Evolutionary conservation across 2,329 filamentous ascomycete species (phyloP), one percentile per base, ranked within the genome.

Genomic region (Penicillium sp.): DNA sequence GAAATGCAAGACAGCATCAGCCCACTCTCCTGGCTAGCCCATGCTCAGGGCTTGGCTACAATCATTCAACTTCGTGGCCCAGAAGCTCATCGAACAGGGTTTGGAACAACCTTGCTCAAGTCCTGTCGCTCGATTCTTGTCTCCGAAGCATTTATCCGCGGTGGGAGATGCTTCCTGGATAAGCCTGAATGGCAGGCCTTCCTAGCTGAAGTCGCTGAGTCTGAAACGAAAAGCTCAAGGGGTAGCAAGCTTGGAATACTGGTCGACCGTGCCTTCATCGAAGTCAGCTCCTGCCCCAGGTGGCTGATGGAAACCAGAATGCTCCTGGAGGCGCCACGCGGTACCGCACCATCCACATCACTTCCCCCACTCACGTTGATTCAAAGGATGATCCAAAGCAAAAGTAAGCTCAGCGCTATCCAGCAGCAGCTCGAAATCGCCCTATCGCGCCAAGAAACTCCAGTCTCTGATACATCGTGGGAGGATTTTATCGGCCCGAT

Each of bases 401-500:
- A 23, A 15, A 23, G 46, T 21, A 31, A 3, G 6, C 35, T 60
- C 4, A 35, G 19, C 15, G 15, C 17, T n/a, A 23, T 60, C 21
- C 58, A 31, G 4, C 47, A 44, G 19, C 52, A 55, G 31, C 45
- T 60, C 15, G 51, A 56, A 31, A 29, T 60, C 17, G 51, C 29
- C 7, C 51, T 56, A 3, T 57, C 54, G 11, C 54, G 54, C 3
- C 53, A 56, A 19, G 38, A 21, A 8, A 49, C 19, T 7, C 46
- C 45, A 2, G 54, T 35, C n/a, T 7, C 8, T n/a, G 46, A 49
- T n/a, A 30, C 41, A 30, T 47, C 54, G 7, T 57, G 55, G 49
- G 54, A 62, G 15, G 21, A n/a, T 13, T 65, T 65, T 23, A 53
- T 61, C 30, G 61, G 64, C 6, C 58, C 64, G 1, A 58, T 64